These are phyloP conservation scores for Penicillium sp. DNA, from an alignment of 2,329 filamentous ascomycete genomes.

Conservation along the genomic window DNA sequence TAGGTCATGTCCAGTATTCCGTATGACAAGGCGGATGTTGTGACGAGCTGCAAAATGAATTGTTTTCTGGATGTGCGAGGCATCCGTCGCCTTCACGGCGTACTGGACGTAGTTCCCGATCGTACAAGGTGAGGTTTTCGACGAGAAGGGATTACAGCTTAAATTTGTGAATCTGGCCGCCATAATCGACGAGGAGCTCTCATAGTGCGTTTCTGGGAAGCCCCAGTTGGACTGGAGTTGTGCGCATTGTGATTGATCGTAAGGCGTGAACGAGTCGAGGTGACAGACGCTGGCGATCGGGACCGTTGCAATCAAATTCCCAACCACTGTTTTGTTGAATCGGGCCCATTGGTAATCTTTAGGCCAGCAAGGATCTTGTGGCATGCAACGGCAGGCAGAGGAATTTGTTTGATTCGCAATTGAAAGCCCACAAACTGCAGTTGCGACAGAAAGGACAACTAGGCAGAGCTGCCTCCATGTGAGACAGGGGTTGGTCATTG, in stretches of 20 bases:
- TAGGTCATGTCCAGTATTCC: slow-evolving; percentile 48
- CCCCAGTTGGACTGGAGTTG: slow-evolving; percentile 1
- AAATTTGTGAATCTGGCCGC: neutral
- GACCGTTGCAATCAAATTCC: slow-evolving; percentile 8
- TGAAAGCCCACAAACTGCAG: neutral
- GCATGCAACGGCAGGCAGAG: slow-evolving; percentile 6
- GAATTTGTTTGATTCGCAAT: neutral
- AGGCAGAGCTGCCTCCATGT: neutral
- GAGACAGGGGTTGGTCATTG: neutral
- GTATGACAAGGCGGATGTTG: slow-evolving; percentile 34
- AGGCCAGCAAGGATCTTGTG: slow-evolving; percentile 15
- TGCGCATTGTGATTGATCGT: neutral
- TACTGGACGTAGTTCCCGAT: slow-evolving; percentile 8
- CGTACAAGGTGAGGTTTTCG: slow-evolving; percentile 9
- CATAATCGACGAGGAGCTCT: neutral
- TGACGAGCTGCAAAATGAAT: slow-evolving; percentile 11
- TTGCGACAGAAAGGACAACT: neutral
- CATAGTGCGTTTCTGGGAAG: neutral
- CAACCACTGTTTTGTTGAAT: slow-evolving; percentile 11
- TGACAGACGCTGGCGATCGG: slow-evolving; percentile 12
- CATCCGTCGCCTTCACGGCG: slow-evolving; percentile 12
- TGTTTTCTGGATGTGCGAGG: slow-evolving; percentile 2
- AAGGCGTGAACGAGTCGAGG: neutral
- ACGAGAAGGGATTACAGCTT: slow-evolving; percentile 2
- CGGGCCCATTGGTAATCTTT: neutral